A percentile compares a stretch with the other conserved stretches of the same genome.
Conservation (phyloP, 176 grass and related monocot species). For the Dendrocalamus sinicus region DNA sequence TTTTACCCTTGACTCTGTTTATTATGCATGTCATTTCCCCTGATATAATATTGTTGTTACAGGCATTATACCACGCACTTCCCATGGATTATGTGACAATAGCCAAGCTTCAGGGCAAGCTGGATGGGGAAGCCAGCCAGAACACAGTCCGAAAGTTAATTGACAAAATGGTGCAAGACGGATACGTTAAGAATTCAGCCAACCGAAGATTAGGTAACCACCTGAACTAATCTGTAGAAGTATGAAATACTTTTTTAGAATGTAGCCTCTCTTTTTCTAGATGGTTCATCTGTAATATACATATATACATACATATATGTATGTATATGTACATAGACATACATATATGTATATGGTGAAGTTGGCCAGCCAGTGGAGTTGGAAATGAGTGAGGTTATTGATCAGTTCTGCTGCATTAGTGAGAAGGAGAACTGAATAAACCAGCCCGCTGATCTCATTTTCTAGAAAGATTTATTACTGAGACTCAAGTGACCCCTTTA, state of each 20-base stretch:
- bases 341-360: background rate
- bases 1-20: conserved; percentile 29
- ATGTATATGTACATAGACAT: no score
- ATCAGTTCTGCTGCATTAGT: background rate
- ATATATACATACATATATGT: no score
- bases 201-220: conserved; percentile 88
- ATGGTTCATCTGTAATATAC: background rate
- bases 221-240: conserved; percentile 9
- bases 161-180: conserved; percentile 93
- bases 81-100: conserved; percentile 90
- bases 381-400: background rate
- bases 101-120: conserved; percentile 82
- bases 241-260: background rate
- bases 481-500: conserved; percentile 15
- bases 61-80: conserved; percentile 91
- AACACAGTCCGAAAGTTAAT: conserved; percentile 77
- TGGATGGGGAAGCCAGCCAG: conserved; percentile 80
- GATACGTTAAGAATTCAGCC: conserved; percentile 79
- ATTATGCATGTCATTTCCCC: conserved; percentile 2
- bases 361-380: background rate
- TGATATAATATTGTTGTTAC: conserved; percentile 40
- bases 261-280: conserved; percentile 25
- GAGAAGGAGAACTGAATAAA: conserved; percentile 1
- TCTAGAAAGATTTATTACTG: background rate
- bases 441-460: background rate